Conservation (phyloP, 1,284 basidiomycete species). For the Malassezia dermatis region DNA sequence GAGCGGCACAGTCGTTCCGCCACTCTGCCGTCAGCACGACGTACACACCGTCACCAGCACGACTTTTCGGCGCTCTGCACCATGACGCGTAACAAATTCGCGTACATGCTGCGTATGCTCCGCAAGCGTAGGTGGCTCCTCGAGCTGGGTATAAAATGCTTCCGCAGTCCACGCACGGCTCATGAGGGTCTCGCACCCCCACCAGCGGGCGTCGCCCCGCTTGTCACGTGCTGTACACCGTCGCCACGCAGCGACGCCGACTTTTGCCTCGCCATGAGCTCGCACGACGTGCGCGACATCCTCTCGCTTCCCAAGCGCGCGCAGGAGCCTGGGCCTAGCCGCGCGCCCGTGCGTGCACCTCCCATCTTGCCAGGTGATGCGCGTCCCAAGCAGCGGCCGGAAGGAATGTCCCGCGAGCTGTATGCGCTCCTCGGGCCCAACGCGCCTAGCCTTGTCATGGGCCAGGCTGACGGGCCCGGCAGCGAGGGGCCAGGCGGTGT, state of each 20-base stretch:
- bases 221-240: background rate
- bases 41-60: conserved; percentile 80
- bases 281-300: conserved; percentile 42
- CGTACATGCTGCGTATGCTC: background rate
- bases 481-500: conserved; percentile 2
- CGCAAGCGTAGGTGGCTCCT: background rate
- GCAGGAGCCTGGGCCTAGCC: conserved; percentile 1
- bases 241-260: background rate
- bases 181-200: background rate
- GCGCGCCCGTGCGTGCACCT: conserved; percentile 3
- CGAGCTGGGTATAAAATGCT: conserved; percentile 7
- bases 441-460: conserved; percentile 60
- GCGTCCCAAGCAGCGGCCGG: conserved; percentile 13
- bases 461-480: conserved; percentile 16
- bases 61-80: conserved; percentile 60
- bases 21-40: conserved; percentile 51
- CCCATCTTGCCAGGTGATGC: conserved; percentile 6
- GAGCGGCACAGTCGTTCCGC: conserved; percentile 44
- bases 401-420: conserved; percentile 79
- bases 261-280: conserved; percentile 19
- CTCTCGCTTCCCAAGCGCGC: conserved; percentile 27
- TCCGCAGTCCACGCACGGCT: conserved; percentile 13
- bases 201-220: background rate
- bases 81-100: conserved; percentile 63
- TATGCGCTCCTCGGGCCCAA: conserved; percentile 87